These are phyloP conservation scores for Aspergillus haitiensis DNA, from an alignment of 495 filamentous ascomycete genomes.

Conservation along the genomic window DNA sequence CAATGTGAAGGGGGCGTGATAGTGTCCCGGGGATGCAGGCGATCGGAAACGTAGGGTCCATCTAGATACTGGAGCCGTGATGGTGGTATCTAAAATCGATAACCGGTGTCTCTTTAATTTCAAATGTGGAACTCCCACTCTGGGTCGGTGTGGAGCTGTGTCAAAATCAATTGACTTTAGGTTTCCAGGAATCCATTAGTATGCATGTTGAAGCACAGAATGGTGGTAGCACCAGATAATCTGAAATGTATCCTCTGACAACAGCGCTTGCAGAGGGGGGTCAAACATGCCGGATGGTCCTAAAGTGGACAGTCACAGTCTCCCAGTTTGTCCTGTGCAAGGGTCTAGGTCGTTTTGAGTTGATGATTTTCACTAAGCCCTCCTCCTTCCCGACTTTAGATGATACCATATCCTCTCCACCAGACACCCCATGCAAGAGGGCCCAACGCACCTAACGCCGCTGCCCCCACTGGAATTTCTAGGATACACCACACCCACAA, in stretches of 20 bases:
- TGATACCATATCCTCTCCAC: constrained; percentile 66
- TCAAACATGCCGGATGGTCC: too few relatives aligned
- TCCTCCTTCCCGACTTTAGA: constrained; percentile 23
- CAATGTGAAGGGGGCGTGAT: neutral
- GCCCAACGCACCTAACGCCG: constrained; percentile 56
- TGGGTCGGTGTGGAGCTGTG: neutral
- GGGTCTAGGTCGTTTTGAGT: too few relatives aligned
- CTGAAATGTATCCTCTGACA: too few relatives aligned
- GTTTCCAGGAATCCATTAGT: too few relatives aligned
- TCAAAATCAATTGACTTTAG: too few relatives aligned
- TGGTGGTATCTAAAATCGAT: neutral
- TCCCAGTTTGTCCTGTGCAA: too few relatives aligned
- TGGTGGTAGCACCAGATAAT: too few relatives aligned
- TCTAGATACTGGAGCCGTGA: constrained; percentile 1
- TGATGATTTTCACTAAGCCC: too few relatives aligned
- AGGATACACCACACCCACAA: constrained; percentile 93
- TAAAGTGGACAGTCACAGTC: too few relatives aligned
- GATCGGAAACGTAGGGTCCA: neutral
- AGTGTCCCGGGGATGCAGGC: neutral
- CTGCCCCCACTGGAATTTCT: constrained; percentile 74
- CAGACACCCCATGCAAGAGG: constrained; percentile 61
- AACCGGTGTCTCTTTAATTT: neutral
- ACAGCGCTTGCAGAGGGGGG: too few relatives aligned
- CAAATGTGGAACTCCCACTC: neutral
- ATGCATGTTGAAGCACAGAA: too few relatives aligned